Conservation (phyloP, 345 rosid genomes). For the Eucalyptus paniculata region DNA sequence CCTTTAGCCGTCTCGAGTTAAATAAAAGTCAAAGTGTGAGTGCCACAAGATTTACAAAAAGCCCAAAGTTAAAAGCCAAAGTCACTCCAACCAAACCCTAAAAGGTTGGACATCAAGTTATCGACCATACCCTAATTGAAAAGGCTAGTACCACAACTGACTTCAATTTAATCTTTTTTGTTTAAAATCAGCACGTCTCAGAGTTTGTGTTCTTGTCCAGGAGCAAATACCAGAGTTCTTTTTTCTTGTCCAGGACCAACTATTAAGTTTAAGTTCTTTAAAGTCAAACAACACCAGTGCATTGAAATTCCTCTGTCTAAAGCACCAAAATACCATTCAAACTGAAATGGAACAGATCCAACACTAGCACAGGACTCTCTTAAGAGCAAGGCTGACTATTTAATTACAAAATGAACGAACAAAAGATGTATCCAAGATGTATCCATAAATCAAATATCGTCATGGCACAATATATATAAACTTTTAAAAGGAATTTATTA, state of each 20-base stretch:
- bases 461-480: neutral
- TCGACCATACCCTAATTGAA: neutral
- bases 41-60: neutral
- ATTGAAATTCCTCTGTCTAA: neutral
- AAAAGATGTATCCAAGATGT: neutral
- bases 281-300: neutral
- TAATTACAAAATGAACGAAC: neutral
- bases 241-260: neutral
- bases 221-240: neutral
- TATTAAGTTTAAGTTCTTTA: neutral
- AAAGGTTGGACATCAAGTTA: neutral
- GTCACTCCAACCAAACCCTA: neutral
- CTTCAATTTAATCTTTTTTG: neutral
- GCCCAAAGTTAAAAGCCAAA: neutral
- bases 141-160: neutral
- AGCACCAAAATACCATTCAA: neutral
- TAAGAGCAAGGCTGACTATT: neutral
- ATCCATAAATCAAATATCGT: neutral
- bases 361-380: neutral
- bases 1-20: neutral
- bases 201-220: neutral
- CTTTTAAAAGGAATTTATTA: neutral
- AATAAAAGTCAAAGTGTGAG: neutral
- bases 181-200: neutral
- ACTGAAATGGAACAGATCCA: neutral